These are phyloP conservation scores for Leccinum huronense DNA, from an alignment of 1,284 basidiomycete genomes.

Conservation along the genomic window DNA sequence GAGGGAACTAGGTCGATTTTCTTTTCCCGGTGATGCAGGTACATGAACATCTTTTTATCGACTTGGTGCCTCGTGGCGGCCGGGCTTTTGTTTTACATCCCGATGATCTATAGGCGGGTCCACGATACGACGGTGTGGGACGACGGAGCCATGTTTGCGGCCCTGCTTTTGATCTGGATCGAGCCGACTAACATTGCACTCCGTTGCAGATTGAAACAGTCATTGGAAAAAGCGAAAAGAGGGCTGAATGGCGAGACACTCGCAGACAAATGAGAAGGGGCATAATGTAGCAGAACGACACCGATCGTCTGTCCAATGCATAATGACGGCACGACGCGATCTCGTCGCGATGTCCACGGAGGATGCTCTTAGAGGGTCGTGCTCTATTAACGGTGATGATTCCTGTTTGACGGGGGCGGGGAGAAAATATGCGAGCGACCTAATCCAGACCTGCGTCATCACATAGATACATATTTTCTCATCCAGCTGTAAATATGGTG, in stretches of 20 bases:
- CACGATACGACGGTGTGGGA: constrained; percentile 31
- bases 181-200: neutral
- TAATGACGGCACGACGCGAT: neutral
- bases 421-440: no score
- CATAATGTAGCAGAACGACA: neutral
- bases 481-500: no score
- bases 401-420: neutral
- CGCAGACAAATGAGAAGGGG: constrained; percentile 1
- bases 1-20: neutral
- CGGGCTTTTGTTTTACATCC: constrained; percentile 33
- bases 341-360: neutral
- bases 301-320: neutral
- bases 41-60: constrained; percentile 30
- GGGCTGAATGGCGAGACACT: neutral
- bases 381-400: neutral
- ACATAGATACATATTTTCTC: no score
- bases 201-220: constrained; percentile 4
- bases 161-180: neutral
- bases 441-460: no score
- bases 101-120: constrained; percentile 35
- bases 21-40: neutral
- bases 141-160: constrained; percentile 28
- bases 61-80: constrained; percentile 34
- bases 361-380: neutral
- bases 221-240: constrained; percentile 2